Evolutionary conservation across 2,329 filamentous ascomycete species (phyloP), one percentile per base, ranked within the genome.

Genomic region (Huntiella bhutanensis): DNA sequence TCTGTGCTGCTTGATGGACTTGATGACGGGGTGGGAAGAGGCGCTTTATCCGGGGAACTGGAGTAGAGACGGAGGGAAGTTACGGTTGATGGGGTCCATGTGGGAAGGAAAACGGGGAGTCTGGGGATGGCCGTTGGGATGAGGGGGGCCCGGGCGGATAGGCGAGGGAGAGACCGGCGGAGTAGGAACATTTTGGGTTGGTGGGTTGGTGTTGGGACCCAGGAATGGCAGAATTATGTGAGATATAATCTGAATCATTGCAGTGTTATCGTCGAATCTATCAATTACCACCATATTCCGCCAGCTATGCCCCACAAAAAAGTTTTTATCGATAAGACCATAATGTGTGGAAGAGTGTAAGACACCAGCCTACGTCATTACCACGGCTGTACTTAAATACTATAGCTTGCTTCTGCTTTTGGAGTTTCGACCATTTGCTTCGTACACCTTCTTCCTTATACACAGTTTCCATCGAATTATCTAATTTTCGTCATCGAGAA

Each of bases 1-100:
- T 57, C 55, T 4, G 41, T 8, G 19, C 15, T 22, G 15, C n/a
- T 11, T 5, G 41, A 41, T 13, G 47, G 49, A 34, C 38, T 40
- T 22, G 45, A 7, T 22, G 45, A 11, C 11, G 22, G 39, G 12
- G 46, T 49, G 15, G n/a, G 13, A 7, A 35, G 51, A 16, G 36
- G 45, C 34, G 41, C 6, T 46, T 13, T 19, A 45, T 16, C 13
- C 28, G 33, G 13, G n/a, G 17, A 8, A 5, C n/a, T 22, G 4
- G 13, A 36, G 45, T 12, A 41, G 32, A 16, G 19, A 32, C 15
- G 28, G 22, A 43, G 22, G 37, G 12, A n/a, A 33, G 8, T 17
- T 32, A 15, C 2, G 11, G 22, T 28, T 10, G 16, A 34, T 22
- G 47, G 33, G n/a, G 44, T 17, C 16, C 36, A 35, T 10, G 32